Percentiles rank a stretch among this genome's conserved stretches.
Conservation (phyloP, 1,139 yeast species). For the Sugiyamaella paludigena region DNA sequence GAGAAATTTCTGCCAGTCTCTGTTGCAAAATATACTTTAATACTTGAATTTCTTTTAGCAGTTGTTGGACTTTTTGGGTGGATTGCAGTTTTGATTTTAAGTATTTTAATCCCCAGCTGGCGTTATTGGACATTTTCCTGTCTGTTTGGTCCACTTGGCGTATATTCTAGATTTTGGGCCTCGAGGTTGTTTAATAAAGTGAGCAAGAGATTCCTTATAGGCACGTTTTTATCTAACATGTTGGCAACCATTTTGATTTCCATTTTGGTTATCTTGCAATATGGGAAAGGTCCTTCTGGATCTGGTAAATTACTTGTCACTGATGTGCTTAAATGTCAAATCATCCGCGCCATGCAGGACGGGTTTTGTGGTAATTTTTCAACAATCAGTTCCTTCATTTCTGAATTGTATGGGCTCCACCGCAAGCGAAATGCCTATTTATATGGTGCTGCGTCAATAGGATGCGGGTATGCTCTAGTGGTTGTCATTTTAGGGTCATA, state of each 20-base stretch:
- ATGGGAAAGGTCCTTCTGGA: constrained; percentile 41
- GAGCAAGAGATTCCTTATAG: constrained; percentile 52
- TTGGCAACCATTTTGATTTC: constrained; percentile 59
- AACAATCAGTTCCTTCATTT: constrained; percentile 74
- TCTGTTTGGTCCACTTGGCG: constrained; percentile 66
- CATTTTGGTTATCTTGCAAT: constrained; percentile 48
- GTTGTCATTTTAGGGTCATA: constrained; percentile 49
- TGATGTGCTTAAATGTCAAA: constrained; percentile 46
- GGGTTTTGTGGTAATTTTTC: constrained; percentile 80
- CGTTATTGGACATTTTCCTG: constrained; percentile 62
- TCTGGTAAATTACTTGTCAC: constrained; percentile 34
- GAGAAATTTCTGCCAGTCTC: constrained; percentile 12
- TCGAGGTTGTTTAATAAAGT: constrained; percentile 48
- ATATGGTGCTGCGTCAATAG: constrained; percentile 43
- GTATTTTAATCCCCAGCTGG: constrained; percentile 46
- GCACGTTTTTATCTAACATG: constrained; percentile 72
- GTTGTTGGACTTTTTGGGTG: constrained; percentile 39
- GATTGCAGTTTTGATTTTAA: constrained; percentile 47
- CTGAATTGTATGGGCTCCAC: constrained; percentile 54
- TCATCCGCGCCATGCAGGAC: constrained; percentile 55
- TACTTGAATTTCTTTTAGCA: constrained; percentile 16
- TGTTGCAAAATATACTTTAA: constrained; percentile 11
- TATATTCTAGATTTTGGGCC: constrained; percentile 54
- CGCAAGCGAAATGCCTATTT: constrained; percentile 36
- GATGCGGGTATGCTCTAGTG: constrained; percentile 39